A percentile compares a stretch with the other conserved stretches of the same genome.
phyloP scores from a whole-genome alignment of 495 filamentous ascomycete species.

The Aeminium ludgeri region DNA sequence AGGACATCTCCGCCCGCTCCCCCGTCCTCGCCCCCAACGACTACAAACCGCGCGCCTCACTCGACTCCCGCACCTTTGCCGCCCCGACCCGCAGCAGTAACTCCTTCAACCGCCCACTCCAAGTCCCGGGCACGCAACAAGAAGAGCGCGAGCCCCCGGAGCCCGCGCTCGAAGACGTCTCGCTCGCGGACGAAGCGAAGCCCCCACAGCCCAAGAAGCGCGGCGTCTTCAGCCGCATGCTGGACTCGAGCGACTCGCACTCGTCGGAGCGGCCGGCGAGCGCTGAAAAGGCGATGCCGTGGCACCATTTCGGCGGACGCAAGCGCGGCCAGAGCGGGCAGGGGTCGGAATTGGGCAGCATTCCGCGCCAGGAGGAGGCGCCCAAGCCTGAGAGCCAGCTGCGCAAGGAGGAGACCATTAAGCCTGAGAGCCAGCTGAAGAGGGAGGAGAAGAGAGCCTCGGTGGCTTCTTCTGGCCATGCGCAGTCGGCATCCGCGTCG shows the following conservation, averaged over 20 bases:
- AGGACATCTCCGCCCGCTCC: constrained; percentile 76
- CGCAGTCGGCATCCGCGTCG: too few species aligned
- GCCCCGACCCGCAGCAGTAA: constrained; percentile 38
- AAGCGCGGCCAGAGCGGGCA: constrained; percentile 20
- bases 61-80: constrained; percentile 7
- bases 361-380: constrained; percentile 11
- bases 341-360: constrained; percentile 20
- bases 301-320: constrained; percentile 17
- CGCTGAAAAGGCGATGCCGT: constrained; percentile 1
- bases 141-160: constrained; percentile 10
- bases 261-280: constrained; percentile 10
- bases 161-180: constrained; percentile 69
- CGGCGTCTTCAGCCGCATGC: constrained; percentile 73
- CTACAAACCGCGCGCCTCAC: constrained; percentile 25
- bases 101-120: constrained; percentile 25
- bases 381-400: constrained; percentile 9
- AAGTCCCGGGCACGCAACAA: constrained; percentile 6
- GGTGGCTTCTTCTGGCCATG: neutral
- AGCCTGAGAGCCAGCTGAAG: neutral
- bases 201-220: constrained; percentile 45
- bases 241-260: constrained; percentile 32
- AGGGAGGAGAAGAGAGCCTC: neutral
- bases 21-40: constrained; percentile 40
- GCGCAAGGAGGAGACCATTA: neutral
- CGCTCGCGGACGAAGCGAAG: constrained; percentile 56